Evolutionary conservation across 73 alveolate genomes (phyloP).

Genomic region (Diophrys sp.): DNA sequence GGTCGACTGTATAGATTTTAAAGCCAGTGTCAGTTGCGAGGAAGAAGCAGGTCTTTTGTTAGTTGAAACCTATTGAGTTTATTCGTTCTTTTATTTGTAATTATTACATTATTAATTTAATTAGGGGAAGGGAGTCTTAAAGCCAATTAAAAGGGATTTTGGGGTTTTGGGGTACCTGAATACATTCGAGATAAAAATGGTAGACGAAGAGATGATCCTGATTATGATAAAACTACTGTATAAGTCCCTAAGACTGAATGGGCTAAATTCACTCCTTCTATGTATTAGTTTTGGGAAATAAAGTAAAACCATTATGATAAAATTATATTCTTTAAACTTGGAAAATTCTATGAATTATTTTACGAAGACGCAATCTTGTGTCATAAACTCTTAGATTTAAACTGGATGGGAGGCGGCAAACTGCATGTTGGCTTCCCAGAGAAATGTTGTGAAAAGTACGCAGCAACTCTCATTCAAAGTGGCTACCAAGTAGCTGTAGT

Average conservation of each 20-base stretch:
- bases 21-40: constrained; percentile 76
- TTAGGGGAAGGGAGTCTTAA: background rate
- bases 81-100: no score
- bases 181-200: constrained; percentile 68
- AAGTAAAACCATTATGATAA: constrained; percentile 82
- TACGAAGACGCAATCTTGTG: constrained; percentile 91
- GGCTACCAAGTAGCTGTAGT: constrained; percentile 67
- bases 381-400: constrained; percentile 72
- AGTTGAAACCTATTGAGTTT: background rate
- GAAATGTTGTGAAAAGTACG: constrained; percentile 53
- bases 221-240: constrained; percentile 81
- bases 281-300: constrained; percentile 88
- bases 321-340: constrained; percentile 88
- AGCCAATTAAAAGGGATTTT: constrained; percentile 50
- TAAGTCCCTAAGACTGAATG: constrained; percentile 75
- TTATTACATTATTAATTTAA: no score
- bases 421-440: constrained; percentile 88
- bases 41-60: background rate
- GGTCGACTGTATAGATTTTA: constrained; percentile 66
- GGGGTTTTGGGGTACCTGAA: constrained; percentile 64
- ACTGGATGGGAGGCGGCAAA: constrained; percentile 90
- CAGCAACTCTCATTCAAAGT: constrained; percentile 32
- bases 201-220: constrained; percentile 74
- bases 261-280: constrained; percentile 78
- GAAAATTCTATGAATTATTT: constrained; percentile 92